Evolutionary conservation across 2,329 filamentous ascomycete species (phyloP).

Genomic region (Thyridium curvatum): DNA sequence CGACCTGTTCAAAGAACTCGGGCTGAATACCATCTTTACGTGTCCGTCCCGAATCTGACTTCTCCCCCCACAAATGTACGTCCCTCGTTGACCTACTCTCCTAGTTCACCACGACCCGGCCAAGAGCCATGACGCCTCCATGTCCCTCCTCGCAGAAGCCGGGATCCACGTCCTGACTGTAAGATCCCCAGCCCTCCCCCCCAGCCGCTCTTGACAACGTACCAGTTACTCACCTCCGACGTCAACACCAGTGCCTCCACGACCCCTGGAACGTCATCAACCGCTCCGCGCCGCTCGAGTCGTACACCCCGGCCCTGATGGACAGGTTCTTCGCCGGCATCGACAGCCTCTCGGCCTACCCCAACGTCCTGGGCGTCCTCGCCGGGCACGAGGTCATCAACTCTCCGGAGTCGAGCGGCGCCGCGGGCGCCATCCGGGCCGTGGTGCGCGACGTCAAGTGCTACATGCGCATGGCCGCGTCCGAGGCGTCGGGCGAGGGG

Average conservation of each 20-base stretch:
- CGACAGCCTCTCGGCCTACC: constrained; percentile 16
- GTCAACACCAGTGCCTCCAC: neutral
- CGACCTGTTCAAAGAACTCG: constrained; percentile 15
- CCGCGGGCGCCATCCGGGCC: constrained; percentile 14
- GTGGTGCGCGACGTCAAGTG: constrained; percentile 18
- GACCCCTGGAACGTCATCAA: constrained; percentile 2
- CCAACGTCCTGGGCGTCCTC: constrained; percentile 19
- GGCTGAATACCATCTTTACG: constrained; percentile 18
- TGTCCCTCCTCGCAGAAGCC: constrained; percentile 7
- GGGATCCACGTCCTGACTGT: constrained; percentile 20
- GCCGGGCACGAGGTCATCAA: constrained; percentile 13
- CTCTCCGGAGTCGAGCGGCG: constrained; percentile 2
- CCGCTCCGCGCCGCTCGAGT: constrained; percentile 5
- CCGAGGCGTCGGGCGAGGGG: neutral
- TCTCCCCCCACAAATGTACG: neutral
- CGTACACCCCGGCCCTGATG: constrained; percentile 12
- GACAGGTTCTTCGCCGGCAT: constrained; percentile 14
- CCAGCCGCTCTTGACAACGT: neutral
- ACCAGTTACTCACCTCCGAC: neutral
- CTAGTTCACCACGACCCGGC: constrained; percentile 6
- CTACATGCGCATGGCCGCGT: constrained; percentile 13
- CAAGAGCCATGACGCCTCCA: constrained; percentile 14
- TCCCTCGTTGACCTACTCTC: constrained; percentile 3
- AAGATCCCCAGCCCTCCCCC: constrained; percentile 3
- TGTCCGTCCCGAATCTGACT: constrained; percentile 8